Base-by-base conservation (phyloP, 352 stramenopile genomes). In the Hyaloperonospora brassicae region DNA sequence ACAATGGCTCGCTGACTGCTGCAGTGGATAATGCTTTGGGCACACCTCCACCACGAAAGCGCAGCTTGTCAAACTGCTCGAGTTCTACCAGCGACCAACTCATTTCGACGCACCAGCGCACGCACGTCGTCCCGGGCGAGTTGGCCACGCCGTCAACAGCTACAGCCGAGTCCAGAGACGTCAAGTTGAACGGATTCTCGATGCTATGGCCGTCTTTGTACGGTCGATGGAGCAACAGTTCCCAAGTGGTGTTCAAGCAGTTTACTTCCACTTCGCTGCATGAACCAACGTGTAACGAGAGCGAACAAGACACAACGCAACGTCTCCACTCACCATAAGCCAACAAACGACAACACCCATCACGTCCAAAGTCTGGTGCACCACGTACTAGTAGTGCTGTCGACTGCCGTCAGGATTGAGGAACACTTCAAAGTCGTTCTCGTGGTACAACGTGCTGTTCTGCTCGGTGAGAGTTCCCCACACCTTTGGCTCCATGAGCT, bases 401-500 rank as follows among this genome's bases (percentile, higher is more conserved):
- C 72, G 72, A 49, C 65, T 88, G 23, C 80, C 80, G 52, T 84
- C 72, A 8, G 81, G 83, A 63, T 97, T 79, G n/a, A 97, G 70
- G 53, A 97, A 97, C 8, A 97, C 79, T 59, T 97, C 88, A 73
- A 96, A 95, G 72, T 97, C 86, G 55, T 94, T 96, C 59, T 97
- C 86, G 43, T 93, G 79, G 65, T 90, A 94, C 70, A 92, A 74
- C 14, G 79, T 82, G 11, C 68, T 72, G 66, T 94, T 89, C 60
- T 84, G 76, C 6, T 71, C 47, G 31, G 54, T 74, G 47, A 89
- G 62, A 1, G 77, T 92, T 22, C 80, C 84, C 81, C 81, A 94
- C 50, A 94, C 83, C 52, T 82, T 70, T 24, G 63, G 50, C 47
- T 92, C 84, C 3, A 84, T 27, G 2, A 94, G 57, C 57, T 86